Evolutionary conservation across 2,329 filamentous ascomycete species (phyloP).

Genomic region (Cadophora luteo-olivacea): DNA sequence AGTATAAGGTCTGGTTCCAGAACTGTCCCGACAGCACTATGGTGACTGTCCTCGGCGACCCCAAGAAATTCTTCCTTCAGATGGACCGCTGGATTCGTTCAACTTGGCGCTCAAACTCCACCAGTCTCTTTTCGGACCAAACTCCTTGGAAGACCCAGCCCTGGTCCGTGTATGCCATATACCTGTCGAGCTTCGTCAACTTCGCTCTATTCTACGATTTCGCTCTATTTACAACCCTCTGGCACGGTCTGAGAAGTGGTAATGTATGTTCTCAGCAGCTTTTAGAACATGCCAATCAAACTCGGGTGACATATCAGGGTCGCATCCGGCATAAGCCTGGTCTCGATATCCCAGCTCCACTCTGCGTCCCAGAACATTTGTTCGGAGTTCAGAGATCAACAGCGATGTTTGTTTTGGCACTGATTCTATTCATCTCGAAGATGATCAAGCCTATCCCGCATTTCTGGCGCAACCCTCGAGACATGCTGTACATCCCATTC

Average conservation of each 20-base stretch:
- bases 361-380: neutral
- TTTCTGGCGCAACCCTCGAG: slow-evolving; percentile 56
- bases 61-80: slow-evolving; percentile 57
- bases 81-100: slow-evolving; percentile 64
- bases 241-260: neutral
- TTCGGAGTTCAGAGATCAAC: neutral
- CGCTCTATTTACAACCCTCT: slow-evolving; percentile 7
- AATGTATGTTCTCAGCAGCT: slow-evolving; percentile 42
- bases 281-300: neutral
- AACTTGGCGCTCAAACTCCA: slow-evolving; percentile 62
- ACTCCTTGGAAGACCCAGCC: slow-evolving; percentile 52
- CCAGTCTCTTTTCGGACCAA: slow-evolving; percentile 51
- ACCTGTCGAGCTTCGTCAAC: slow-evolving; percentile 59
- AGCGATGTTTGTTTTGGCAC: slow-evolving; percentile 7
- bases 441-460: slow-evolving; percentile 61
- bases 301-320: neutral
- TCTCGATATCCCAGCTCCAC: neutral
- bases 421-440: slow-evolving; percentile 53
- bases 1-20: slow-evolving; percentile 61
- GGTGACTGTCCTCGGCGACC: slow-evolving; percentile 58
- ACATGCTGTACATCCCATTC: slow-evolving; percentile 56
- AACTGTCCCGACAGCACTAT: slow-evolving; percentile 54
- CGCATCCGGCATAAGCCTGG: neutral
- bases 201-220: slow-evolving; percentile 61
- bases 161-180: slow-evolving; percentile 63